phyloP scores from a whole-genome alignment of 2,329 filamentous ascomycete genomes.

The Calonectria leucothoes region DNA sequence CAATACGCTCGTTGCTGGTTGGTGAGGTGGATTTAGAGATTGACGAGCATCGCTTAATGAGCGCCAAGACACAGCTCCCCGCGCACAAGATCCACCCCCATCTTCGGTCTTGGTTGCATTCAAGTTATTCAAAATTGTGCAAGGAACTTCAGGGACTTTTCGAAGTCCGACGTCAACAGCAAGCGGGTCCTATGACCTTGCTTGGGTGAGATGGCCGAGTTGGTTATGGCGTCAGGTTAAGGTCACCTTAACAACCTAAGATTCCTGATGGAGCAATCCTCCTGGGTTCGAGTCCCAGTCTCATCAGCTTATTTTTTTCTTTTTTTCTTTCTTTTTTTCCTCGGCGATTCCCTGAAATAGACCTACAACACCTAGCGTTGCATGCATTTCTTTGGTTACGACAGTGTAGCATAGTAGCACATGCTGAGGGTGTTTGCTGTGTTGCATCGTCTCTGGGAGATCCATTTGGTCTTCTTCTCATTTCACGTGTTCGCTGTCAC shows the following conservation, averaged over 20 bases:
- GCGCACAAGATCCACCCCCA: neutral
- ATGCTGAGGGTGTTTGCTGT: neutral
- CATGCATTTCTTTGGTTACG: neutral
- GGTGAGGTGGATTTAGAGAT: constrained; percentile 5
- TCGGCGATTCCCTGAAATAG: neutral
- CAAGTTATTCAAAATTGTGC: neutral
- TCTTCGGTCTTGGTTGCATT: neutral
- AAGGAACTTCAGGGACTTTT: neutral
- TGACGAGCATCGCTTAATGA: neutral
- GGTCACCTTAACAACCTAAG: constrained; percentile 41
- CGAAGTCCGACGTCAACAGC: neutral
- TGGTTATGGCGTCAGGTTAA: constrained; percentile 45
- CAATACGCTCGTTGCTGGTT: neutral
- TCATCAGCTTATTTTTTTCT: constrained; percentile 37
- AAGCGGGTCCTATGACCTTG: constrained; percentile 17
- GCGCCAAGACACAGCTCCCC: neutral
- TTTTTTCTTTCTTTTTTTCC: no score
- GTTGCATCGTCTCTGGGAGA: neutral
- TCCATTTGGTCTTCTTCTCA: neutral
- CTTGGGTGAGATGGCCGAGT: constrained; percentile 43
- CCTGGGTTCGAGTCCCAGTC: constrained; percentile 45
- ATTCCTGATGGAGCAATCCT: constrained; percentile 45
- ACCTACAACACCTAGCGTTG: no score
- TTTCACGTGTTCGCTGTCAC: neutral
- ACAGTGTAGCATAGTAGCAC: neutral